phyloP scores from a whole-genome alignment of 345 rosid species.

The Lepidium sativum region DNA sequence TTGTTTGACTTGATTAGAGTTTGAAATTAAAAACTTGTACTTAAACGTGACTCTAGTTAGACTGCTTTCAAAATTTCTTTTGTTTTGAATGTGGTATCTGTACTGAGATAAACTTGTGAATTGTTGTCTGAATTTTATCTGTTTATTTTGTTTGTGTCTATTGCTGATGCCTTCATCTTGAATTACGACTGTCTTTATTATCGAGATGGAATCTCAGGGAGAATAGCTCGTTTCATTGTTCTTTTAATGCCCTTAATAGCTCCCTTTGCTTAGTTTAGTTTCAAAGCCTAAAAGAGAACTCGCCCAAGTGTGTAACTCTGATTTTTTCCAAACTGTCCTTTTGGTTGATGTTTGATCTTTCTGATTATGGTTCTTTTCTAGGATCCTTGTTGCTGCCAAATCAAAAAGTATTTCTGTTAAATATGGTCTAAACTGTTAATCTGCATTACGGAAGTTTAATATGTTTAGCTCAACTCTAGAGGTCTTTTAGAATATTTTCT shows the following conservation, averaged over 20 bases:
- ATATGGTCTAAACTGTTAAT: neutral
- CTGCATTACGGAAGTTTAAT: neutral
- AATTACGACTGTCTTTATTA: neutral
- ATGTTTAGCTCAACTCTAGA: neutral
- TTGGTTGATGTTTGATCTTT: neutral
- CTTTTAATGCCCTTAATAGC: neutral
- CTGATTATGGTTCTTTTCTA: neutral
- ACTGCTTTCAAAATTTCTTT: neutral
- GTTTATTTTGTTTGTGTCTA: slow-evolving; percentile 1
- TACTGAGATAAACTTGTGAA: neutral
- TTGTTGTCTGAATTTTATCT: slow-evolving; percentile 5
- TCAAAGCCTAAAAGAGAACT: neutral
- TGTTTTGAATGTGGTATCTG: neutral
- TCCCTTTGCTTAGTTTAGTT: neutral
- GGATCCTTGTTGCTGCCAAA: neutral
- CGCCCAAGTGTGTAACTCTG: neutral
- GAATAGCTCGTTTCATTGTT: neutral
- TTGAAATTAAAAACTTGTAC: neutral
- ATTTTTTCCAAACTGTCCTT: slow-evolving; percentile 5
- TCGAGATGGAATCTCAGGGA: neutral
- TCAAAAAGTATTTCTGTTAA: neutral
- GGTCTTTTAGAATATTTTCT: neutral
- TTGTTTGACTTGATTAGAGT: slow-evolving; percentile 1
- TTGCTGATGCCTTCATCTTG: slow-evolving; percentile 23
- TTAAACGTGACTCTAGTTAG: slow-evolving; percentile 1